phyloP scores from a whole-genome alignment of 768 basidiomycete genomes.

The Pleurotus djamor region DNA sequence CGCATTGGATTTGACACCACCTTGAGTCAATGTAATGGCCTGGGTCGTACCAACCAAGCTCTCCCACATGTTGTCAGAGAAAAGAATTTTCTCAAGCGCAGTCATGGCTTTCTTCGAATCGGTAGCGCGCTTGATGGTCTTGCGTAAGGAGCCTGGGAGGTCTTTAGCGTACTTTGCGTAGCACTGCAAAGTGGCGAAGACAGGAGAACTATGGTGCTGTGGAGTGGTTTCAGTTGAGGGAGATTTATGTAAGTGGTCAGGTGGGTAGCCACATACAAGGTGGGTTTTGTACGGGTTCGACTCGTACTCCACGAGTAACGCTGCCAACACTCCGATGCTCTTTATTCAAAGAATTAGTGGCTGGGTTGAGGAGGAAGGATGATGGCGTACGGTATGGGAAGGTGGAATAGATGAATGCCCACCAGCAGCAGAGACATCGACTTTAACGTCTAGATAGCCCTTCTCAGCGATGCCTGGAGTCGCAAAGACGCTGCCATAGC shows the following conservation, averaged over 20 bases:
- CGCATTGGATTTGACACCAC: conserved; percentile 74
- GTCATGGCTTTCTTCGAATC: conserved; percentile 49
- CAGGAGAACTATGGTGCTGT: conserved; percentile 53
- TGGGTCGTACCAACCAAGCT: conserved; percentile 69
- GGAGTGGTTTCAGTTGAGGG: neutral
- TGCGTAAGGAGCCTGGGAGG: conserved; percentile 45
- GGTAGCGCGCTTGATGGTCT: conserved; percentile 43
- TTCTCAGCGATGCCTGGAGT: conserved; percentile 71
- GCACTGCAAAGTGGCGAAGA: conserved; percentile 65
- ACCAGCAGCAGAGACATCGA: conserved; percentile 69
- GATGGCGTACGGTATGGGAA: conserved; percentile 59
- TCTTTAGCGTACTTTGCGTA: conserved; percentile 57
- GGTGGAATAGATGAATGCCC: conserved; percentile 90
- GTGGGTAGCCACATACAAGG: conserved; percentile 33
- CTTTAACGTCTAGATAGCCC: conserved; percentile 59
- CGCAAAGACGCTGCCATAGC: conserved; percentile 55
- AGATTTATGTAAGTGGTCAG: neutral
- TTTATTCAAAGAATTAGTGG: conserved; percentile 18
- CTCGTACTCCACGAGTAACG: conserved; percentile 69
- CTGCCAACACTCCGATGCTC: conserved; percentile 82
- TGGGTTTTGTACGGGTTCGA: conserved; percentile 51
- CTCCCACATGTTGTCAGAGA: conserved; percentile 33
- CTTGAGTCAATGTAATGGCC: conserved; percentile 70
- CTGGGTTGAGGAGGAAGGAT: neutral
- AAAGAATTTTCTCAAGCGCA: conserved; percentile 45